These are phyloP conservation scores for Talaromyces sp. DNA, from an alignment of 2,329 filamentous ascomycete genomes.

Conservation along the genomic window DNA sequence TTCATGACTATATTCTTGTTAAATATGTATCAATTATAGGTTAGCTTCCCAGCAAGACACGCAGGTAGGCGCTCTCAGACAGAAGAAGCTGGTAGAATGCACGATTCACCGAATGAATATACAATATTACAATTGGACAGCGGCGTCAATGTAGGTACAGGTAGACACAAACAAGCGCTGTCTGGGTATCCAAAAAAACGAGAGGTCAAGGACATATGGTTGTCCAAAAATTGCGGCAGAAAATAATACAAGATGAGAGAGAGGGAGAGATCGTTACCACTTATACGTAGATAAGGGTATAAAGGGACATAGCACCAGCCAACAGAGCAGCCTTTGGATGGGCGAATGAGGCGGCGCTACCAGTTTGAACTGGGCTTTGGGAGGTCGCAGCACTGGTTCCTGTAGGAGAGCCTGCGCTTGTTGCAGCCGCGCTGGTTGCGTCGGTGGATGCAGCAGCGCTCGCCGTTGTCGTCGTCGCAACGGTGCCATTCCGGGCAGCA, in stretches of 20 bases:
- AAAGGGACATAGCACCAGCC: background rate
- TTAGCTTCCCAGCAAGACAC: background rate
- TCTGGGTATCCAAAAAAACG: background rate
- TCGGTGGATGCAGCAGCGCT: background rate
- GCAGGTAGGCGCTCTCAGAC: background rate
- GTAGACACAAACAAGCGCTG: background rate
- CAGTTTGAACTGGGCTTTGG: background rate
- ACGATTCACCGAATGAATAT: background rate
- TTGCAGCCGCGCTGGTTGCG: background rate
- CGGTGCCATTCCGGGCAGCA: slow-evolving; percentile 15
- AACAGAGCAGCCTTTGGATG: background rate
- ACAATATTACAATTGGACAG: background rate
- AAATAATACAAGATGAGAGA: background rate
- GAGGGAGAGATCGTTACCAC: background rate
- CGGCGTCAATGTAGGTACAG: background rate
- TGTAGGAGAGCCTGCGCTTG: background rate
- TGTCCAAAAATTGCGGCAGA: background rate
- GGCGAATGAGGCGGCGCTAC: background rate
- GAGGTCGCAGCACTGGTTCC: background rate
- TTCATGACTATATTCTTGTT: background rate
- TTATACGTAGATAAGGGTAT: background rate
- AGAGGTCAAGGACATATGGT: background rate
- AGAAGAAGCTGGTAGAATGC: background rate
- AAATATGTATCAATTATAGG: background rate
- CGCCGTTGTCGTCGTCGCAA: background rate